These are phyloP conservation scores for Peronospora farinosa DNA, from an alignment of 352 stramenopile species.

Conservation along the genomic window DNA sequence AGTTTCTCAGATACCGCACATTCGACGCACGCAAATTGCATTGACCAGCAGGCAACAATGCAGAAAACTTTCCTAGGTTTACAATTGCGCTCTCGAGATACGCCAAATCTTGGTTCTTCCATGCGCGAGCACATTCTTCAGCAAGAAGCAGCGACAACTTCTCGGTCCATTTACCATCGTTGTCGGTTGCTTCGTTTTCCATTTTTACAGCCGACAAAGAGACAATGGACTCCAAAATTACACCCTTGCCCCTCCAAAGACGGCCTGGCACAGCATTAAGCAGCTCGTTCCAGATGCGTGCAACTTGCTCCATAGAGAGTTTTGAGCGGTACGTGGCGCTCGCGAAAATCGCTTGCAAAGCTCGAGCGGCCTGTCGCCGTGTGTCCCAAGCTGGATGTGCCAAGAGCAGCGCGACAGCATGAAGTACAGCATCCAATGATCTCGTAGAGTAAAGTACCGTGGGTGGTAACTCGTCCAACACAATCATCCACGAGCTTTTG, in stretches of 20 bases:
- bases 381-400: slow-evolving; percentile 73
- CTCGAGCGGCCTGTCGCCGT: slow-evolving; percentile 55
- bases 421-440: slow-evolving; percentile 43
- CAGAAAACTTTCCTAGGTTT: slow-evolving; percentile 45
- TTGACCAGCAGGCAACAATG: slow-evolving; percentile 24
- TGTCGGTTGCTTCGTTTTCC: slow-evolving; percentile 2
- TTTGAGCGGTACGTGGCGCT: slow-evolving; percentile 40
- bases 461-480: slow-evolving; percentile 65
- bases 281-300: slow-evolving; percentile 47
- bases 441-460: slow-evolving; percentile 44
- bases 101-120: slow-evolving; percentile 52
- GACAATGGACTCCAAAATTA: slow-evolving; percentile 65
- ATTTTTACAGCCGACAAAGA: slow-evolving; percentile 34
- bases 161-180: slow-evolving; percentile 18
- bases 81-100: slow-evolving; percentile 66
- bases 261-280: slow-evolving; percentile 51
- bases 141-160: slow-evolving; percentile 38
- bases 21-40: slow-evolving; percentile 31
- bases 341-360: slow-evolving; percentile 52
- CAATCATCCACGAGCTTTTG: slow-evolving; percentile 42
- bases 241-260: slow-evolving; percentile 72
- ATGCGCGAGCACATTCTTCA: slow-evolving; percentile 57
- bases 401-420: slow-evolving; percentile 41
- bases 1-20: slow-evolving; percentile 29
- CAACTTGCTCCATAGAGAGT: slow-evolving; percentile 37